A percentile compares a stretch with the other conserved stretches of the same genome.
Conservation (phyloP, 306 rosid species). For the Albizia julibrissin region DNA sequence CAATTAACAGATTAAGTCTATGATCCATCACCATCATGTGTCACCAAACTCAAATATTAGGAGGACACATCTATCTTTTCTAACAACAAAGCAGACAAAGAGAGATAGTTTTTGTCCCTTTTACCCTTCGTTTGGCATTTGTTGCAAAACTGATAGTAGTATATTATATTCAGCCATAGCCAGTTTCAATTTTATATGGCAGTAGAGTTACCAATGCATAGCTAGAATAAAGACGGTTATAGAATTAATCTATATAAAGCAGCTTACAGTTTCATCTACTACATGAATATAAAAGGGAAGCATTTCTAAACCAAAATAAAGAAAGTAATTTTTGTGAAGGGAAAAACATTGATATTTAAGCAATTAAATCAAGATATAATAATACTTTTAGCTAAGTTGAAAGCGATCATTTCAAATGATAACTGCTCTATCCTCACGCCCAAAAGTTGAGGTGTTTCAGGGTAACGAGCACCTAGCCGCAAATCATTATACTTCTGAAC, state of each 20-base stretch:
- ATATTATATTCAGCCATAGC: not conserved
- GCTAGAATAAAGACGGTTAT: not conserved
- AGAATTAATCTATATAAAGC: not conserved
- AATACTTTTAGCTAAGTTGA: too few relatives aligned
- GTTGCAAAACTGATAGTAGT: not conserved
- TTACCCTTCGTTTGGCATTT: not conserved
- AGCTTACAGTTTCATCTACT: not conserved
- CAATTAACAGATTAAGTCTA: too few relatives aligned
- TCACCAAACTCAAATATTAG: too few relatives aligned
- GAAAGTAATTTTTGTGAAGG: not conserved
- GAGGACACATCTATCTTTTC: not conserved
- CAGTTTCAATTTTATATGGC: not conserved
- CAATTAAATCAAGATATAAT: too few relatives aligned
- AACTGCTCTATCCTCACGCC: not conserved
- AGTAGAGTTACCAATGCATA: too few relatives aligned
- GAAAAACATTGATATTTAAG: not conserved
- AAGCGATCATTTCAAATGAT: too few relatives aligned
- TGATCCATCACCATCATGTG: too few relatives aligned
- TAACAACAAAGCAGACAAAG: too few relatives aligned
- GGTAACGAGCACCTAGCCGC: not conserved
- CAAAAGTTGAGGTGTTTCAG: not conserved
- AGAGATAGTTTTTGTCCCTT: not conserved
- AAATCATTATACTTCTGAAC: not conserved
- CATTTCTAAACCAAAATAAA: not conserved
- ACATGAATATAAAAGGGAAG: not conserved